These are phyloP conservation scores for Polyporus arcularius DNA, from an alignment of 768 basidiomycete species.

Conservation along the genomic window DNA sequence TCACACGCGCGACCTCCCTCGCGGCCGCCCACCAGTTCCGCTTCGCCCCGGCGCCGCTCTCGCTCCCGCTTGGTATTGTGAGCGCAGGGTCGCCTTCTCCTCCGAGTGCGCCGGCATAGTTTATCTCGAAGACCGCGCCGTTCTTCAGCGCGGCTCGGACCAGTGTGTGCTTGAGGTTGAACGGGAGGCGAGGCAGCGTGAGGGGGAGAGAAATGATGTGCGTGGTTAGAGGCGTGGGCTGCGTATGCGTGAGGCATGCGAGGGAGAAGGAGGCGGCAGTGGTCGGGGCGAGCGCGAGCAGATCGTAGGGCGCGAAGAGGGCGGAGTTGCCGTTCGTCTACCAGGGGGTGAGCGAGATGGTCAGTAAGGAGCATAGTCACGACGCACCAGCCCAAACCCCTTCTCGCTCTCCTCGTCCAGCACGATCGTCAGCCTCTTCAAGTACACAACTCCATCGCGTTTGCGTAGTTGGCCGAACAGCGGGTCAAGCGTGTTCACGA, in stretches of 20 bases:
- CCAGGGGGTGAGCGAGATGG: background rate
- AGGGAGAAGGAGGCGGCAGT: constrained; percentile 71
- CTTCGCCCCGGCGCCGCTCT: constrained; percentile 57
- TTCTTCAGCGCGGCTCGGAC: constrained; percentile 80
- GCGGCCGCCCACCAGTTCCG: constrained; percentile 86
- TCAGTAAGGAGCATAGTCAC: background rate
- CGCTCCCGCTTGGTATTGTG: constrained; percentile 48
- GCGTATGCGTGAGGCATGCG: constrained; percentile 82
- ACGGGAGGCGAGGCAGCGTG: constrained; percentile 75
- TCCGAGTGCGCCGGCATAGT: constrained; percentile 73
- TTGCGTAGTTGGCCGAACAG: constrained; percentile 62
- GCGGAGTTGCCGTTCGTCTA: constrained; percentile 74
- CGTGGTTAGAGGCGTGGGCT: constrained; percentile 73
- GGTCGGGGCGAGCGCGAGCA: constrained; percentile 75
- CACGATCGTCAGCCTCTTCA: constrained; percentile 80
- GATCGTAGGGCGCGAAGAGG: constrained; percentile 67
- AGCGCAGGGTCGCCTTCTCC: constrained; percentile 54
- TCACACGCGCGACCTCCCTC: constrained; percentile 74
- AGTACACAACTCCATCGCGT: constrained; percentile 59
- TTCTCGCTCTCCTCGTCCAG: constrained; percentile 86
- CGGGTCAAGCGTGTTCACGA: constrained; percentile 61
- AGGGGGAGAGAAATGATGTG: constrained; percentile 83
- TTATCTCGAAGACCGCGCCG: constrained; percentile 82
- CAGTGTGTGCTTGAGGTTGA: constrained; percentile 81
- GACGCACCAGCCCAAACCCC: constrained; percentile 74